These are phyloP conservation scores for Knoxia roxburghii DNA, from an alignment of 257 asterid species.

Conservation along the genomic window DNA sequence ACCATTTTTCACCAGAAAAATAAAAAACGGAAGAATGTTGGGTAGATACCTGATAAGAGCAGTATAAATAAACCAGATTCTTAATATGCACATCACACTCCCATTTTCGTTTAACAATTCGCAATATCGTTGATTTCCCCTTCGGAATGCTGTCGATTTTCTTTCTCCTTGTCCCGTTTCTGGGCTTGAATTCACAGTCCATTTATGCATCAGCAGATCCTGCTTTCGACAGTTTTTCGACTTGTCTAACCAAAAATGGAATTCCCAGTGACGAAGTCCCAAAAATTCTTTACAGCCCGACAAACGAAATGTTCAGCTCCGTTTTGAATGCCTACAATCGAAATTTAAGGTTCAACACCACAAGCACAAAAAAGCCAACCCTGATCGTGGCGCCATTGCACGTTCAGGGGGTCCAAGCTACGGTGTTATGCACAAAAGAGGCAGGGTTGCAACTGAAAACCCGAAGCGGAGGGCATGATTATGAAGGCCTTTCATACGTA, in stretches of 20 bases:
- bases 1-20: too few relatives aligned
- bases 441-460: constrained; percentile 27
- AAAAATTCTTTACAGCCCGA: constrained; percentile 19
- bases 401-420: constrained; percentile 21
- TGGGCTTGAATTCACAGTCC: not conserved
- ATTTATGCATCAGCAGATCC: constrained; percentile 1
- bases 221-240: constrained; percentile 16
- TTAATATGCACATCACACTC: too few relatives aligned
- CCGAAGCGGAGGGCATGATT: constrained; percentile 59
- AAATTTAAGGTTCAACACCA: constrained; percentile 26
- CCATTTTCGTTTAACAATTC: too few relatives aligned
- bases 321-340: constrained; percentile 26
- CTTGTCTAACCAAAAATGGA: constrained; percentile 23
- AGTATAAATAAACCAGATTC: too few relatives aligned
- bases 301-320: constrained; percentile 13
- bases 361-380: constrained; percentile 29
- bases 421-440: constrained; percentile 27
- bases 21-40: too few relatives aligned
- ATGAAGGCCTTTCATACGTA: constrained; percentile 29
- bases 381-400: constrained; percentile 30
- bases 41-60: too few relatives aligned
- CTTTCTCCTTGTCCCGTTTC: not conserved
- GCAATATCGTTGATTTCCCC: too few relatives aligned
- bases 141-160: not conserved
- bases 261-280: constrained; percentile 14